Conservation (phyloP, 371 early-diverging fungal species). For the Funneliformis caledonium region DNA sequence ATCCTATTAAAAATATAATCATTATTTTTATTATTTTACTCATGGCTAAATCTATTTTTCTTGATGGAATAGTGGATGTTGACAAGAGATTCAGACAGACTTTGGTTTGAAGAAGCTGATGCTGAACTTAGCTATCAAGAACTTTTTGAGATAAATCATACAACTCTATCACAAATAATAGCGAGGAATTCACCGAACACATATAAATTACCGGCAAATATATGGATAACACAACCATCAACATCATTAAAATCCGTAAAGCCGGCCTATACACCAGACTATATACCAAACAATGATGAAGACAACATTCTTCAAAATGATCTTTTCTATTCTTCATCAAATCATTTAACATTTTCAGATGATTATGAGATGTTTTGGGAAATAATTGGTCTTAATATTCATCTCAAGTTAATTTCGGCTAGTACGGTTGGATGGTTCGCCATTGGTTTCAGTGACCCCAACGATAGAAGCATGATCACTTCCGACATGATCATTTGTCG, state of each 20-base stretch:
- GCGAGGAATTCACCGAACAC: background rate
- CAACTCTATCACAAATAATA: slow-evolving; percentile 21
- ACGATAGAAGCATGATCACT: slow-evolving; percentile 7
- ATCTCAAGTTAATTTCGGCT: background rate
- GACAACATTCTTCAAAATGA: background rate
- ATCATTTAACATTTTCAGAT: background rate
- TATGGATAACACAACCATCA: slow-evolving; percentile 25
- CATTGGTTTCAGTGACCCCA: background rate
- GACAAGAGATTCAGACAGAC: slow-evolving; percentile 16
- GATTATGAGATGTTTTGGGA: background rate
- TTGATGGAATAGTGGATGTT: slow-evolving; percentile 40
- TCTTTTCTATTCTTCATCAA: background rate
- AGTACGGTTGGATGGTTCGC: slow-evolving; percentile 19
- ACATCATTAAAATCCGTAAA: background rate
- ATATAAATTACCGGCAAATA: background rate
- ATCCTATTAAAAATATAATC: slow-evolving; percentile 37
- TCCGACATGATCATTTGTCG: slow-evolving; percentile 17
- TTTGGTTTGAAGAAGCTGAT: background rate
- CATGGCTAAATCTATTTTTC: background rate
- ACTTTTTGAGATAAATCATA: background rate
- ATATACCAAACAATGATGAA: background rate
- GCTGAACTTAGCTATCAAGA: background rate
- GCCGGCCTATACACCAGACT: background rate
- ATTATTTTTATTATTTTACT: too few species aligned
- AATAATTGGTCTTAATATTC: background rate